phyloP scores from a whole-genome alignment of 2,329 filamentous ascomycete genomes.

The Fusarium phyllophilum region DNA sequence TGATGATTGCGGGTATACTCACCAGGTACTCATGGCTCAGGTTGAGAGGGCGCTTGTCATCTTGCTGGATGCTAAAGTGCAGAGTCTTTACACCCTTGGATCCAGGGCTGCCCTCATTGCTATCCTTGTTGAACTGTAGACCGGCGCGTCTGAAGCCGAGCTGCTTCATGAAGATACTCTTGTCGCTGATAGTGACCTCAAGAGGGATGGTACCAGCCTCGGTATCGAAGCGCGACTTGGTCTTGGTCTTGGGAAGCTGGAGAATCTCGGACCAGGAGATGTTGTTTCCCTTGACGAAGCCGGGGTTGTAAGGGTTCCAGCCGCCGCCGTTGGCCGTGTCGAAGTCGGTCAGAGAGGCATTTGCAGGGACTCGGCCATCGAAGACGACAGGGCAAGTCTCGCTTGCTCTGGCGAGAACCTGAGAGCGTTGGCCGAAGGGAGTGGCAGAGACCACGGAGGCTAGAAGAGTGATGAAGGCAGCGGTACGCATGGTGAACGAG shows the following conservation, averaged over 20 bases:
- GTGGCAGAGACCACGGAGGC: slow-evolving; percentile 31
- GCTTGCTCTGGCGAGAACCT: slow-evolving; percentile 1
- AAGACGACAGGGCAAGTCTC: slow-evolving; percentile 52
- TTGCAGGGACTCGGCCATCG: slow-evolving; percentile 57
- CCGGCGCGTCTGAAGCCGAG: slow-evolving; percentile 67
- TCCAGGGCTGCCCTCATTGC: slow-evolving; percentile 60
- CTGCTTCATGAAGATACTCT: slow-evolving; percentile 70
- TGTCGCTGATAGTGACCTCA: slow-evolving; percentile 66
- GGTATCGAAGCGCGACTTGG: slow-evolving; percentile 50
- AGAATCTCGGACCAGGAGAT: slow-evolving; percentile 63
- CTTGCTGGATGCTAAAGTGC: slow-evolving; percentile 68
- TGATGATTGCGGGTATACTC: neutral
- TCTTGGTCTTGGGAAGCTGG: slow-evolving; percentile 51
- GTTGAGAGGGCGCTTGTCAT: slow-evolving; percentile 63
- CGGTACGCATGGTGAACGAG: slow-evolving; percentile 28
- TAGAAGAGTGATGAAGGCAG: slow-evolving; percentile 27
- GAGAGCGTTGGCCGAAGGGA: slow-evolving; percentile 14
- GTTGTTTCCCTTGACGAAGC: slow-evolving; percentile 63
- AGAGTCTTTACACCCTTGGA: slow-evolving; percentile 67
- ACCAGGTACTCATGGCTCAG: slow-evolving; percentile 70
- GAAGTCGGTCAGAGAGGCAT: slow-evolving; percentile 53
- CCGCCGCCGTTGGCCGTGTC: slow-evolving; percentile 51
- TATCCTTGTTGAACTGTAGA: slow-evolving; percentile 35
- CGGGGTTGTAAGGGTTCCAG: slow-evolving; percentile 59
- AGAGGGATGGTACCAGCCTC: slow-evolving; percentile 57